Evolutionary conservation across 805 yeast species (phyloP), one percentile per base, ranked within the genome.

Genomic region (Candida vaughaniae): DNA sequence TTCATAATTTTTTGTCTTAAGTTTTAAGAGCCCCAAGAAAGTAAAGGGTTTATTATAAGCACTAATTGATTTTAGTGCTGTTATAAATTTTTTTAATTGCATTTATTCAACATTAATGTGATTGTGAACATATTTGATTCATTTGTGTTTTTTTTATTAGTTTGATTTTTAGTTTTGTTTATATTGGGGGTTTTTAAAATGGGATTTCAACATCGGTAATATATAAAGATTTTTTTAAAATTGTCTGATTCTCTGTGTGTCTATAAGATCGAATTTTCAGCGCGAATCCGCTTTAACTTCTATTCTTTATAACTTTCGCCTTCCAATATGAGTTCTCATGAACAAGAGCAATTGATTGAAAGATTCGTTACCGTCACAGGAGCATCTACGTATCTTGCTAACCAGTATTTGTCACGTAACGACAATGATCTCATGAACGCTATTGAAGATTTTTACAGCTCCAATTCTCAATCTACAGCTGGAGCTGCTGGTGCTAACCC

Each of bases 81-180:
- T 20, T 20, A 20, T 20, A 7, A 7, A 7, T 20, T 20, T 7
- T 20, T 20, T 7, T 10, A 20, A 60, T 61, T 65, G 59, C 72
- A 66, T 66, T 65, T 64, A 67, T 68, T 68, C 75, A 69, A 69
- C 74, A 69, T 67, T 68, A 66, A 65, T 66, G 73, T 63, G 64
- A 62, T 64, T 51, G n/a, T 53, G 25, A 16, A 25, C 31, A 31
- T 22, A 29, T 26, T 23, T 36, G 15, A 15, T 36, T 27, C 26
- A 19, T 27, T 41, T n/a, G n/a, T n/a, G 39, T 31, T 35, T 43
- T 39, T 41, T 34, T 41, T 43, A 33, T 39, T 39, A 29, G 29
- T 42, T 44, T 37, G 33, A 27, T 40, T 41, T 44, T 20, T 20
- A 20, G n/a, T 43, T 38, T 42, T 41, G 33, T 33, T 33, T 40